These are phyloP conservation scores for Podaxis rugospora DNA, from an alignment of 768 basidiomycete genomes.

Conservation along the genomic window DNA sequence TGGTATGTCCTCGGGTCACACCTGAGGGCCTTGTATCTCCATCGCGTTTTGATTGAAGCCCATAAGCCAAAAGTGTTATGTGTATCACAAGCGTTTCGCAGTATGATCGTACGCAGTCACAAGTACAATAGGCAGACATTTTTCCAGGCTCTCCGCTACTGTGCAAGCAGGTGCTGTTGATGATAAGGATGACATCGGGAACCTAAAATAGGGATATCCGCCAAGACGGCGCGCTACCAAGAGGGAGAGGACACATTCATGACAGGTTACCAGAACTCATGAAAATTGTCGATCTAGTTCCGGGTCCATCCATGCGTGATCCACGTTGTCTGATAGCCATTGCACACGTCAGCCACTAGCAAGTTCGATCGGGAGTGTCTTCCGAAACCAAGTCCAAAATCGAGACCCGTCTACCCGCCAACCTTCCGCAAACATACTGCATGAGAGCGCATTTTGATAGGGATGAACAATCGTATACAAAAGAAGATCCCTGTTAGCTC, in stretches of 20 bases:
- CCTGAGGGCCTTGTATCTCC: background rate
- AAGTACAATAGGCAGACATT: background rate
- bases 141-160: background rate
- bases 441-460: background rate
- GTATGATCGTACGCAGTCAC: background rate
- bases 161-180: background rate
- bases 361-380: constrained; percentile 1
- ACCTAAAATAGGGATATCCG: background rate
- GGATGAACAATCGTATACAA: background rate
- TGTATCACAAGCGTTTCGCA: background rate
- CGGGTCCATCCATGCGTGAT: background rate
- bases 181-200: background rate
- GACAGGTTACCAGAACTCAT: background rate
- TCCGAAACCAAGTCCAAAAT: background rate
- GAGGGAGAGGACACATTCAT: background rate
- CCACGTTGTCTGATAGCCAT: constrained; percentile 6
- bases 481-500: background rate
- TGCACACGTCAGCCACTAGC: background rate
- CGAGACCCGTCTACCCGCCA: background rate
- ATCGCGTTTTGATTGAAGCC: constrained; percentile 9
- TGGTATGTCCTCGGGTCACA: background rate
- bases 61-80: background rate
- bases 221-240: background rate
- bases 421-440: background rate
- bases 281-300: background rate